Percentiles rank a stretch among this genome's conserved stretches.
Conservation (phyloP, 257 asterid genomes). For the Penstemon newberryi region DNA sequence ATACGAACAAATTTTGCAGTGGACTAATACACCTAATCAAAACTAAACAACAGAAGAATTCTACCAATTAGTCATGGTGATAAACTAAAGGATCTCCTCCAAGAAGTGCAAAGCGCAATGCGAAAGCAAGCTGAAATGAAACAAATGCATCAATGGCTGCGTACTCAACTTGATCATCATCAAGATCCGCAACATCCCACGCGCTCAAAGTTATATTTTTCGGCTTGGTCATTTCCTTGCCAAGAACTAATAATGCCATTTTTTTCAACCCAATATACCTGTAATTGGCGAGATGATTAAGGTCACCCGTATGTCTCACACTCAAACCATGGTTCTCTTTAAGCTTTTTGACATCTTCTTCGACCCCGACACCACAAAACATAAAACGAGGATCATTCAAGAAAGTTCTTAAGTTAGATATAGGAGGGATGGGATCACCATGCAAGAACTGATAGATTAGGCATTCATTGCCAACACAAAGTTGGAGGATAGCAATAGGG, state of each 20-base stretch:
- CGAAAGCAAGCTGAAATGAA: neutral
- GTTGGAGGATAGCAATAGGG: neutral
- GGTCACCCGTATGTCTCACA: neutral
- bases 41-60: too few species aligned
- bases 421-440: neutral
- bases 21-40: too few species aligned
- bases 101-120: neutral
- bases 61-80: too few species aligned
- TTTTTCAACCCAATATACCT: neutral
- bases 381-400: neutral
- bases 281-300: neutral
- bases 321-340: neutral
- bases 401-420: neutral
- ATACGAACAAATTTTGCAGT: too few species aligned
- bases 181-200: neutral
- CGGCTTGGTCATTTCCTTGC: constrained; percentile 7
- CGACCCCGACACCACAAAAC: neutral
- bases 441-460: neutral
- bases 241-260: neutral
- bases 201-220: neutral
- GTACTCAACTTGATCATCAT: neutral
- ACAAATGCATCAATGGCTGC: constrained; percentile 13
- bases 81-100: too few species aligned
- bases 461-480: neutral
- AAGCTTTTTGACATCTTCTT: neutral